A percentile compares a stretch with the other conserved stretches of the same genome.
Conservation (phyloP, 2,329 filamentous ascomycete genomes). For the Fusarium kyushuense region DNA sequence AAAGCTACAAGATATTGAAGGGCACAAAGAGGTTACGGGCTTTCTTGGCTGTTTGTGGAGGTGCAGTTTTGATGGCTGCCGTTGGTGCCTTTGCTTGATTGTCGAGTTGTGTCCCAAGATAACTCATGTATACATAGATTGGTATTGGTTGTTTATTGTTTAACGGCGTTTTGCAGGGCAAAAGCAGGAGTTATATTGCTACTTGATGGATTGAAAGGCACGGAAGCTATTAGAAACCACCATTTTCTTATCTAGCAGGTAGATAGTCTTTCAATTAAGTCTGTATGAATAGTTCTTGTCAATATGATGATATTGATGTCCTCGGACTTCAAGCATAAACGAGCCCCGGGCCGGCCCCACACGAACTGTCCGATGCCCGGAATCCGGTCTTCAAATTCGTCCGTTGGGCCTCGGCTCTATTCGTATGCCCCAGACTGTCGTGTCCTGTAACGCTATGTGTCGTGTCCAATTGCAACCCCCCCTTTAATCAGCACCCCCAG, state of each 20-base stretch:
- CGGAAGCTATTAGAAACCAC: background rate
- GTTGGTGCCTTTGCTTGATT: conserved; percentile 78
- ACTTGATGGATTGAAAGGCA: background rate
- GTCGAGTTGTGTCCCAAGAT: background rate
- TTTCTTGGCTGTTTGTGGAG: conserved; percentile 71
- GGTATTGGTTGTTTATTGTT: conserved; percentile 18
- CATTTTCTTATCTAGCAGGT: background rate
- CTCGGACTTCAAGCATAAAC: conserved; percentile 3
- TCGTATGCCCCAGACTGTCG: background rate
- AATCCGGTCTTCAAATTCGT: conserved; percentile 27
- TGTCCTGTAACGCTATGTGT: background rate
- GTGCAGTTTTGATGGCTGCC: conserved; percentile 76
- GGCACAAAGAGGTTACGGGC: conserved; percentile 72
- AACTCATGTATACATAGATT: conserved; percentile 36
- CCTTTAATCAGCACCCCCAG: conserved; percentile 37
- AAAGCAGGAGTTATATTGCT: conserved; percentile 12
- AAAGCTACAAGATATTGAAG: conserved; percentile 75
- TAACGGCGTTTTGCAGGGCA: conserved; percentile 20
- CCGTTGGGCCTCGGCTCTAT: conserved; percentile 22
- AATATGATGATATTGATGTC: background rate
- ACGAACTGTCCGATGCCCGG: conserved; percentile 30
- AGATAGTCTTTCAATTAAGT: background rate
- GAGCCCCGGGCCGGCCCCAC: conserved; percentile 34
- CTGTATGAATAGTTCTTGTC: background rate
- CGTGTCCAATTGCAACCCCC: conserved; percentile 25